A percentile compares a stretch with the other conserved stretches of the same genome.
Conservation (phyloP, 2,329 filamentous ascomycete species). For the Aspergillus ochraceus region DNA sequence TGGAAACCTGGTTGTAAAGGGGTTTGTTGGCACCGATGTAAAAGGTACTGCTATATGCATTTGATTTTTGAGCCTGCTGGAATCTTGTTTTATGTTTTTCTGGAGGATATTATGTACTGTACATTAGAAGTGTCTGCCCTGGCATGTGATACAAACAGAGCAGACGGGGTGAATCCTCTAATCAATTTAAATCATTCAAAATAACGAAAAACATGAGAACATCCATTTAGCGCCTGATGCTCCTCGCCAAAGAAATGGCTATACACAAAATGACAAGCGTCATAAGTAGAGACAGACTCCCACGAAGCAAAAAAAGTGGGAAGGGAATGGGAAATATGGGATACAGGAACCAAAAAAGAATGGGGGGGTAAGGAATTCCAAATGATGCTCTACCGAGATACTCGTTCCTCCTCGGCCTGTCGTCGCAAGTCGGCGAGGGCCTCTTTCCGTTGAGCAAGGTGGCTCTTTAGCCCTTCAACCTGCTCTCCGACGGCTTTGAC, state of each 20-base stretch:
- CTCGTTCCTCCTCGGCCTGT: slow-evolving; percentile 86
- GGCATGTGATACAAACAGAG: slow-evolving; percentile 3
- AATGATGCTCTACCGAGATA: slow-evolving; percentile 38
- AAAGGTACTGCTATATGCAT: neutral
- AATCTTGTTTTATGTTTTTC: neutral
- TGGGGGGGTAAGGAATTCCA: neutral
- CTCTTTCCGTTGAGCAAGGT: slow-evolving; percentile 74
- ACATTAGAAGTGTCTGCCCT: slow-evolving; percentile 13
- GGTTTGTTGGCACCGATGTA: neutral
- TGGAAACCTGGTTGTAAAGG: neutral
- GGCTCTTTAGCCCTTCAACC: slow-evolving; percentile 82
- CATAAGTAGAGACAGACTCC: slow-evolving; percentile 11
- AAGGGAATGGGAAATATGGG: slow-evolving; percentile 4
- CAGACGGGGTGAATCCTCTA: neutral
- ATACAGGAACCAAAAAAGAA: slow-evolving; percentile 1
- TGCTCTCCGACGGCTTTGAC: slow-evolving; percentile 90
- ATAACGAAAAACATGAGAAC: slow-evolving; percentile 11
- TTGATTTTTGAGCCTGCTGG: neutral
- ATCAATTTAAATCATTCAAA: slow-evolving; percentile 6
- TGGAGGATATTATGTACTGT: slow-evolving; percentile 15
- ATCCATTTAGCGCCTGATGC: slow-evolving; percentile 35
- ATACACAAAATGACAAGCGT: slow-evolving; percentile 24
- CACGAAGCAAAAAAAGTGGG: slow-evolving; percentile 10
- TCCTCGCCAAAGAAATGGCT: slow-evolving; percentile 35
- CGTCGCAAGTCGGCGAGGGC: slow-evolving; percentile 73